phyloP scores from a whole-genome alignment of 139 green algal genomes.

The Tetraselmis chui region DNA sequence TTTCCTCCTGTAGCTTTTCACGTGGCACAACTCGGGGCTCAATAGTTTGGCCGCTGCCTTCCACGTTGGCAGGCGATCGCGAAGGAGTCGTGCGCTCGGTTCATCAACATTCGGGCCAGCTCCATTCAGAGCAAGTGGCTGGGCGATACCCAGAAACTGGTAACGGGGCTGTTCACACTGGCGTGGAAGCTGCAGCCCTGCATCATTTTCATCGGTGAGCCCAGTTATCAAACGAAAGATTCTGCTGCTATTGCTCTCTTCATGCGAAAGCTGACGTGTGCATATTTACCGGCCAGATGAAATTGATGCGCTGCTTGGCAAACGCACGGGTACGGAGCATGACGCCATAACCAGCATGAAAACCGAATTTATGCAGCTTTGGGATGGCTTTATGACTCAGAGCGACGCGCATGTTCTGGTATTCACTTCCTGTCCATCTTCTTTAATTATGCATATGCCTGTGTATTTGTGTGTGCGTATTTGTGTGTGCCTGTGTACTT shows the following conservation, averaged over 20 bases:
- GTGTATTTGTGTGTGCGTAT: no score
- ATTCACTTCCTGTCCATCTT: neutral
- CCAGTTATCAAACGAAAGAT: no score
- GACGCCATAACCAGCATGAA: constrained; percentile 69
- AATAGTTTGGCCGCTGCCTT: neutral
- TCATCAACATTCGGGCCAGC: constrained; percentile 62
- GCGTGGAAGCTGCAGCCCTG: constrained; percentile 59
- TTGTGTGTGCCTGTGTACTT: no score
- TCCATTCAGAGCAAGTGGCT: constrained; percentile 49
- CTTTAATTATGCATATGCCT: neutral
- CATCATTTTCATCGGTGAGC: neutral
- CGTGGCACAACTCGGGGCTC: neutral
- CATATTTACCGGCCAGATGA: constrained; percentile 29
- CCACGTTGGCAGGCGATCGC: neutral
- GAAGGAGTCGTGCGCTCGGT: constrained; percentile 41
- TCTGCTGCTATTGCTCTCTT: neutral
- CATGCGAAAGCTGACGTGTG: neutral
- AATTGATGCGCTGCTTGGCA: constrained; percentile 48
- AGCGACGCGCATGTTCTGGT: constrained; percentile 29
- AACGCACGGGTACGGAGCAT: constrained; percentile 46
- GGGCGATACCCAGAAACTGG: constrained; percentile 43
- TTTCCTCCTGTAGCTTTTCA: no score
- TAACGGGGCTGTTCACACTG: constrained; percentile 51
- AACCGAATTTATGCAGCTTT: constrained; percentile 65
- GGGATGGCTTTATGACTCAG: constrained; percentile 59